Evolutionary conservation across 1,284 basidiomycete genomes (phyloP).

Genomic region (Flammula alnicola): DNA sequence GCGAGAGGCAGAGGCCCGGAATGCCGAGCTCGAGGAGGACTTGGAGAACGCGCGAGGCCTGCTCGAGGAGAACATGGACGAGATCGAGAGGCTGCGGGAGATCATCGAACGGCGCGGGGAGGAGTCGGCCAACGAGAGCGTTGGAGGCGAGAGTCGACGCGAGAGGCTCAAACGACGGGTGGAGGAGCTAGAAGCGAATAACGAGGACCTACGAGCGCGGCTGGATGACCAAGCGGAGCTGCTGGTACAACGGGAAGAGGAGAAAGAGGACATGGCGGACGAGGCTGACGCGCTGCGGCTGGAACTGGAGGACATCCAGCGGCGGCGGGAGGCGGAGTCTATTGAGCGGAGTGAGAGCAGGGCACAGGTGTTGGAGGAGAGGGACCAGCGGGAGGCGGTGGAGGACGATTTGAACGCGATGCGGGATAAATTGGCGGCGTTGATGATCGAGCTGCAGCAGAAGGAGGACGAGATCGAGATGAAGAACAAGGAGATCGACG

Average conservation of each 20-base stretch:
- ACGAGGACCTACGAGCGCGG: slow-evolving; percentile 60
- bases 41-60: slow-evolving; percentile 65
- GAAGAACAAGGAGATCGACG: slow-evolving; percentile 73
- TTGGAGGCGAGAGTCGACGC: slow-evolving; percentile 40
- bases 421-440: slow-evolving; percentile 76
- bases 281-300: slow-evolving; percentile 64
- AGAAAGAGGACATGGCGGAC: slow-evolving; percentile 73
- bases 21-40: slow-evolving; percentile 72
- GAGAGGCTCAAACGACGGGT: slow-evolving; percentile 49
- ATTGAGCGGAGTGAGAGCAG: slow-evolving; percentile 73
- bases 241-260: slow-evolving; percentile 62
- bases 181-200: slow-evolving; percentile 68
- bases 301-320: slow-evolving; percentile 71
- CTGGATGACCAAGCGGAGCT: slow-evolving; percentile 67
- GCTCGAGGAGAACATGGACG: slow-evolving; percentile 79
- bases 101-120: slow-evolving; percentile 60
- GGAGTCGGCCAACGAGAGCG: slow-evolving; percentile 39
- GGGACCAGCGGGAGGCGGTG: slow-evolving; percentile 71
- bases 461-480: slow-evolving; percentile 83
- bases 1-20: slow-evolving; percentile 59
- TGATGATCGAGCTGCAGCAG: slow-evolving; percentile 80
- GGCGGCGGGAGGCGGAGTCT: slow-evolving; percentile 62
- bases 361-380: slow-evolving; percentile 68
- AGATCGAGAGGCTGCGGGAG: slow-evolving; percentile 69
- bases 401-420: slow-evolving; percentile 76